A percentile compares a stretch with the other conserved stretches of the same genome.
These are phyloP conservation scores for Calocybe gangraenosa DNA, from an alignment of 768 basidiomycete genomes.

Conservation along the genomic window DNA sequence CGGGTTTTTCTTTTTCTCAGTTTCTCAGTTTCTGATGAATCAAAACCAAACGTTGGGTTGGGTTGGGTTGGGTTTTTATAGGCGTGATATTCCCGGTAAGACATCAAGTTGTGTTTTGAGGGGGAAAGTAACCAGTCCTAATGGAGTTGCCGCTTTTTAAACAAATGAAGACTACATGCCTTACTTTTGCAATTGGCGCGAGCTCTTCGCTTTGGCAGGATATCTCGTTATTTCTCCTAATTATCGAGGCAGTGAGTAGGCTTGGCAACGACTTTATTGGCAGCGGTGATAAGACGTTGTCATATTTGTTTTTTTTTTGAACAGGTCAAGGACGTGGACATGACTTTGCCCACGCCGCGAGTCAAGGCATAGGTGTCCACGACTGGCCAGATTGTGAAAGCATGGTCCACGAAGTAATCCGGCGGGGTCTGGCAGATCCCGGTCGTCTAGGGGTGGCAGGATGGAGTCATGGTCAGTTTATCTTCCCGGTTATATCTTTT, in stretches of 20 bases:
- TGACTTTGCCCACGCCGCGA: slow-evolving; percentile 26
- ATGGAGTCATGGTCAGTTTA: slow-evolving; percentile 31
- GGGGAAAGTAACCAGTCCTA: no score
- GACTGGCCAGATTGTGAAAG: slow-evolving; percentile 33
- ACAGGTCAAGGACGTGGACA: slow-evolving; percentile 31
- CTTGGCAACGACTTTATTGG: no score
- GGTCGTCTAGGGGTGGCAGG: slow-evolving; percentile 27
- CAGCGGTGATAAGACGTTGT: background rate
- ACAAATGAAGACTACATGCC: slow-evolving; percentile 37
- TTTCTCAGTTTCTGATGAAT: slow-evolving; percentile 4
- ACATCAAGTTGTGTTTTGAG: background rate
- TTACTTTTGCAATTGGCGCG: slow-evolving; percentile 35
- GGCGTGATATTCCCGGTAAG: slow-evolving; percentile 26
- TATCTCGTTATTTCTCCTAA: slow-evolving; percentile 33
- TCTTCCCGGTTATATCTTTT: no score
- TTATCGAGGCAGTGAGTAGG: slow-evolving; percentile 28
- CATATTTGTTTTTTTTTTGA: background rate
- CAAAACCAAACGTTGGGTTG: no score
- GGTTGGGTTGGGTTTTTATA: no score
- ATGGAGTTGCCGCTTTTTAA: background rate
- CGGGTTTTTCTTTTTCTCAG: background rate
- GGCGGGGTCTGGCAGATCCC: slow-evolving; percentile 27
- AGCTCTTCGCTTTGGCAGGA: slow-evolving; percentile 28
- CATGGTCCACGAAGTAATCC: slow-evolving; percentile 31
- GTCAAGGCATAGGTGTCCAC: slow-evolving; percentile 24